Evolutionary conservation across 2,329 filamentous ascomycete genomes (phyloP).

Genomic region (Pyricularia sp.): DNA sequence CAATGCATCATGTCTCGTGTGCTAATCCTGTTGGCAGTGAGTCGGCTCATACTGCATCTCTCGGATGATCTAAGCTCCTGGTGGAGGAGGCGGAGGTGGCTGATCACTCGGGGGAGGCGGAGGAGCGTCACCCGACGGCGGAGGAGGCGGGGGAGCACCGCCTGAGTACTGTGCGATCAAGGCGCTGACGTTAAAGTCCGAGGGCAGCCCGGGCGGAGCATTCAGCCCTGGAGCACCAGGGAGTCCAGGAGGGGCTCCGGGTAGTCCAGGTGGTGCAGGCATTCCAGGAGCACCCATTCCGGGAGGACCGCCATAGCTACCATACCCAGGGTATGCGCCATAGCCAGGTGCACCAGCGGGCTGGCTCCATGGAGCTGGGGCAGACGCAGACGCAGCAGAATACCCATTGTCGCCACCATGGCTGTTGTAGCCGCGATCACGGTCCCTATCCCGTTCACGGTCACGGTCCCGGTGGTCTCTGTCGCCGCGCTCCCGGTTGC

Average conservation of each 20-base stretch:
- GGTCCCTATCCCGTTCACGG: conserved; percentile 9
- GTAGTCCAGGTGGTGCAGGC: conserved; percentile 2
- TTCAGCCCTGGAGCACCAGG: conserved; percentile 14
- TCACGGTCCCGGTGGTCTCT: conserved; percentile 1
- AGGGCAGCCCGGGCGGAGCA: conserved; percentile 41
- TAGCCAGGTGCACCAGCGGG: conserved; percentile 39
- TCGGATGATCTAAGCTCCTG: neutral
- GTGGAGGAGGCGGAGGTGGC: conserved; percentile 23
- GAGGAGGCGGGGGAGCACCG: conserved; percentile 18
- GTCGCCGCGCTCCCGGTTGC: conserved; percentile 4
- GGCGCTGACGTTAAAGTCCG: conserved; percentile 51
- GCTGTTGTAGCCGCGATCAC: neutral
- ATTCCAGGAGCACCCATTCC: conserved; percentile 25
- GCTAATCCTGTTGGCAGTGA: neutral
- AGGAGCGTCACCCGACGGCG: conserved; percentile 19
- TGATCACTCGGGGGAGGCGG: conserved; percentile 26
- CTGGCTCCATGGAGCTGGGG: conserved; percentile 35
- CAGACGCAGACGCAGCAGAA: conserved; percentile 36
- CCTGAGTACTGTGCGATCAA: conserved; percentile 53
- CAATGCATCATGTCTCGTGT: neutral
- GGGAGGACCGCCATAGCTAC: conserved; percentile 40
- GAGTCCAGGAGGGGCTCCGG: conserved; percentile 7
- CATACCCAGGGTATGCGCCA: conserved; percentile 16
- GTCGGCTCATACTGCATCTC: neutral
- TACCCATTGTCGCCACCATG: conserved; percentile 15